phyloP scores from a whole-genome alignment of 164 flowering plant genomes.

The Piper betle region DNA sequence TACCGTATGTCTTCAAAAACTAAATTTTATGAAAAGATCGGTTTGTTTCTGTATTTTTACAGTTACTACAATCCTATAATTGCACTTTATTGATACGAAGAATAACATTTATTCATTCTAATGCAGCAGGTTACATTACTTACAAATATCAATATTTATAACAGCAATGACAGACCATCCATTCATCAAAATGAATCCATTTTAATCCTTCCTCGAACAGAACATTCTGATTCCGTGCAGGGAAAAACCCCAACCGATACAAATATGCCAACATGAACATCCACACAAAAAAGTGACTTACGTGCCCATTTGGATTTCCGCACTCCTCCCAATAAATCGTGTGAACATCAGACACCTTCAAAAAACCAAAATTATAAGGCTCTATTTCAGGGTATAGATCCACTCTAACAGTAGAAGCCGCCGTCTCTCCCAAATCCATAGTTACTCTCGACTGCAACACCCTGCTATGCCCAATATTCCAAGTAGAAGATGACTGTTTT shows the following conservation, averaged over 20 bases:
- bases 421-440: conserved; percentile 36
- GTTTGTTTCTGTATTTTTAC: too few relatives aligned
- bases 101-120: too few relatives aligned
- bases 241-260: neutral
- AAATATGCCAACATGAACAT: neutral
- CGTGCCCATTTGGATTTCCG: conserved; percentile 87
- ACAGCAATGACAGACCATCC: too few relatives aligned
- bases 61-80: too few relatives aligned
- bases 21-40: too few relatives aligned
- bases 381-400: conserved; percentile 54
- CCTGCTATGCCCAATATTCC: conserved; percentile 13
- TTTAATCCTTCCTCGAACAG: neutral
- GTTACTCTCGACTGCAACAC: conserved; percentile 9
- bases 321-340: conserved; percentile 89
- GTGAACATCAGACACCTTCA: conserved; percentile 89
- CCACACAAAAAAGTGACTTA: conserved; percentile 21
- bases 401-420: conserved; percentile 22
- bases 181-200: too few relatives aligned
- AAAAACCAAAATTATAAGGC: conserved; percentile 56
- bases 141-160: too few relatives aligned
- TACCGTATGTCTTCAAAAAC: too few relatives aligned
- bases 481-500: conserved; percentile 11
- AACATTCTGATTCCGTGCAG: neutral
- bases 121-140: too few relatives aligned
- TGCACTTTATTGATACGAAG: too few relatives aligned